Evolutionary conservation across 106 monocot genomes (phyloP), one percentile per base, ranked within the genome.

Genomic region (Apostasia ramifera): DNA sequence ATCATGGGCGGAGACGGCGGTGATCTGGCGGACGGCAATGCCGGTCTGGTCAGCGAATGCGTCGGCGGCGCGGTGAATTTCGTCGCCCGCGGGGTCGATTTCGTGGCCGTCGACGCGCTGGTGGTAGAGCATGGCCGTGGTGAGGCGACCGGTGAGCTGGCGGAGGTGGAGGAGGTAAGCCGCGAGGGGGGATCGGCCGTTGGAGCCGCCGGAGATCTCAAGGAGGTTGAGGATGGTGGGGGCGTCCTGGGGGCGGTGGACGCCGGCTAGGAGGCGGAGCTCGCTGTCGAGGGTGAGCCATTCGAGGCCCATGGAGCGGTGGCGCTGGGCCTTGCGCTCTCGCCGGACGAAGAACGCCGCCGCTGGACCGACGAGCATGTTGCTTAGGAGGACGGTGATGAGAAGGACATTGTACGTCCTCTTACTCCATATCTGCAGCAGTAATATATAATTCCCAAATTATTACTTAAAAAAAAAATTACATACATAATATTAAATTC

Each of bases 241-340:
- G 2, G 85, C 63, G 1, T 90, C 78, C 0, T 67, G 67, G 2
- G 77, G 71, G n/a, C 47, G 12, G 72, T 90, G 88, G 5, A 85
- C 71, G 71, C 94, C 88, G 10, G 81, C 72, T 0, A 93, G 74
- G 37, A 89, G 40, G 13, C 86, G 78, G 47, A 93, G 73, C 77
- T 93, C 79, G 43, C 51, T 55, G n/a, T 84, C 76, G 2, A 57
- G 56, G 2, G 43, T 47, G 26, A 77, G 76, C 57, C 57, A 62
- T 51, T 88, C 63, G 2, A 88, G 73, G 43, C 81, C 71, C 44
- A 63, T 66, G 6, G 81, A 59, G 1, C 26, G 59, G 81, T 83
- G 86, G 14, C 11, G 53, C 47, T 44, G 66, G 8, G 70, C 49
- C 2, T 60, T 52, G 9, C 81, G 59, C 50, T 85, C 74, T 44